Conservation (phyloP, 1,284 basidiomycete species). For the Apiotrichum montevideense region DNA sequence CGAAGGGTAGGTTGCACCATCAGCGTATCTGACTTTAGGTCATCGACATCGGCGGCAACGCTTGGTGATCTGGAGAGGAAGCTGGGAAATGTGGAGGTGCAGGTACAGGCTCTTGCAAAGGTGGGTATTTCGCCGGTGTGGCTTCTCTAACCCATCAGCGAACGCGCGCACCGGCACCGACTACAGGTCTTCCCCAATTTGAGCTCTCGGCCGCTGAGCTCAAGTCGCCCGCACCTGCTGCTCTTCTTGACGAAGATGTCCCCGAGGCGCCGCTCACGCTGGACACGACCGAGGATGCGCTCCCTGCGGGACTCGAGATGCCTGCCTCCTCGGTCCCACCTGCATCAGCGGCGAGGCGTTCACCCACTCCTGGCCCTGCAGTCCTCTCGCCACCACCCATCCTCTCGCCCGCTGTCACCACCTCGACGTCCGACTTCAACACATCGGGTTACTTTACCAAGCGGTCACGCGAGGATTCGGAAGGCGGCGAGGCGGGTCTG, state of each 20-base stretch:
- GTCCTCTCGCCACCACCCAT: not conserved
- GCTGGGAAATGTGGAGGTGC: constrained; percentile 17
- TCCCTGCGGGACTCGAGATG: not conserved
- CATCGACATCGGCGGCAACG: constrained; percentile 18
- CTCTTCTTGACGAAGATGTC: constrained; percentile 10
- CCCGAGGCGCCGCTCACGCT: constrained; percentile 7
- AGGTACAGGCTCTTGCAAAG: constrained; percentile 11
- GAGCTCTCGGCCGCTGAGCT: constrained; percentile 8
- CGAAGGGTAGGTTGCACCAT: constrained; percentile 28
- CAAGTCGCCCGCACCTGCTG: constrained; percentile 6
- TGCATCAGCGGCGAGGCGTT: not conserved
- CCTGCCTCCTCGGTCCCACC: constrained; percentile 3
- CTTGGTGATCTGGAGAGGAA: constrained; percentile 18
- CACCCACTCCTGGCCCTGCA: no score
- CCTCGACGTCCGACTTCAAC: constrained; percentile 6
- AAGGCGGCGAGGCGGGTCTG: constrained; percentile 29
- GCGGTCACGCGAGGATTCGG: constrained; percentile 22
- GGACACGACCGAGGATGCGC: not conserved
- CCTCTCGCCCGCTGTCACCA: not conserved
- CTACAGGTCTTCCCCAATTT: constrained; percentile 3
- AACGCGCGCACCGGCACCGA: constrained; percentile 10
- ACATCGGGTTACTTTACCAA: constrained; percentile 28
- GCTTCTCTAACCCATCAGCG: constrained; percentile 6
- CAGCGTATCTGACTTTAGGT: constrained; percentile 14
- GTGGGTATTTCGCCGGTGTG: not conserved